Evolutionary conservation across 1,139 yeast genomes (phyloP).

Genomic region (Pichia sp.): DNA sequence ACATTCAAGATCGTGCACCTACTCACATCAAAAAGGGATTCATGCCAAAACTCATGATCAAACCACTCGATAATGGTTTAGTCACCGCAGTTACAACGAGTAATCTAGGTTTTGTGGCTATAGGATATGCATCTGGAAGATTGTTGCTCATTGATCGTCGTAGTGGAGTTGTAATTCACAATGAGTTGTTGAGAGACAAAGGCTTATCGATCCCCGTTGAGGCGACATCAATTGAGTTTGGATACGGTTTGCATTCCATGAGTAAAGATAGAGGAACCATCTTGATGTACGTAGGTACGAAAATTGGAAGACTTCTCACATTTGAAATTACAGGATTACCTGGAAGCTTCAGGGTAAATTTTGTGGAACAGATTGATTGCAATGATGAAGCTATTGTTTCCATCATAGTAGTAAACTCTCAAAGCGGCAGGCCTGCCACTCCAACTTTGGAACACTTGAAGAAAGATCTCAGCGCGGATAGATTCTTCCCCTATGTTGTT

Average conservation of each 20-base stretch:
- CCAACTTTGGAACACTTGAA: conserved; percentile 63
- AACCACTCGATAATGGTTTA: conserved; percentile 41
- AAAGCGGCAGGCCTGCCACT: conserved; percentile 56
- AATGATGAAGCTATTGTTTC: conserved; percentile 50
- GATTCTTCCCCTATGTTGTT: conserved; percentile 53
- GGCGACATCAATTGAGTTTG: conserved; percentile 66
- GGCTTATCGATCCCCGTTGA: conserved; percentile 35
- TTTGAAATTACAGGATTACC: conserved; percentile 65
- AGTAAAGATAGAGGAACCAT: conserved; percentile 68
- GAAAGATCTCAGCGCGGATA: conserved; percentile 18
- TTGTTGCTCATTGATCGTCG: conserved; percentile 75
- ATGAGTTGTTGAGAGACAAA: conserved; percentile 43
- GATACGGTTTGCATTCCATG: conserved; percentile 51
- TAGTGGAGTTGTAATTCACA: conserved; percentile 72
- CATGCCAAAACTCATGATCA: conserved; percentile 61
- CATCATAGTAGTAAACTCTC: conserved; percentile 56
- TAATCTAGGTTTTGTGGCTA: conserved; percentile 79
- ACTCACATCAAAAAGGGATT: conserved; percentile 56
- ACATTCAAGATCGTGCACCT: conserved; percentile 41
- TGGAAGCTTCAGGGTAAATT: conserved; percentile 66
- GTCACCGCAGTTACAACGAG: conserved; percentile 66
- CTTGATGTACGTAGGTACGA: conserved; percentile 72
- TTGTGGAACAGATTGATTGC: conserved; percentile 47
- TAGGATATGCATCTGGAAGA: conserved; percentile 75
- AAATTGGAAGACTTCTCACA: conserved; percentile 65